A percentile compares a stretch with the other conserved stretches of the same genome.
These are phyloP conservation scores for Nelumbo lutea DNA, from an alignment of 164 flowering plant species.

Conservation along the genomic window DNA sequence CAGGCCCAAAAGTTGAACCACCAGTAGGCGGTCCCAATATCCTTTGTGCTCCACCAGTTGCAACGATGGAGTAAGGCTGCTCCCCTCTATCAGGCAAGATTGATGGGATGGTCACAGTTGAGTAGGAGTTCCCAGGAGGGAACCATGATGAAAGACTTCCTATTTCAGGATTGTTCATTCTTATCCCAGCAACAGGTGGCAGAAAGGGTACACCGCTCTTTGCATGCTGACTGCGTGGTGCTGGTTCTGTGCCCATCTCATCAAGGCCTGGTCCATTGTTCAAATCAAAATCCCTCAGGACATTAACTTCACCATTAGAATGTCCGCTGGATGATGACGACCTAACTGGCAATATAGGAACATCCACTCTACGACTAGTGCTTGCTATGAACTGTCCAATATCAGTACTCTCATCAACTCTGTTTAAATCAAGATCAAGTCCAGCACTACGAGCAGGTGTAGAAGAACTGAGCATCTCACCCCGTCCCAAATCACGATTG, in stretches of 20 bases:
- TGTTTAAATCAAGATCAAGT: slow-evolving; percentile 84
- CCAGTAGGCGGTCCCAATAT: slow-evolving; percentile 43
- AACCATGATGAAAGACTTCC: slow-evolving; percentile 61
- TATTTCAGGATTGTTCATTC: slow-evolving; percentile 45
- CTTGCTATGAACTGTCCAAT: slow-evolving; percentile 31
- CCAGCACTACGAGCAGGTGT: slow-evolving; percentile 37
- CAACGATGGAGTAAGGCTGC: slow-evolving; percentile 44
- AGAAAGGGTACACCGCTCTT: slow-evolving; percentile 32
- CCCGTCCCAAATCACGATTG: slow-evolving; percentile 12
- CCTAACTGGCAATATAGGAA: slow-evolving; percentile 22
- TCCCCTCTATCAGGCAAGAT: slow-evolving; percentile 66
- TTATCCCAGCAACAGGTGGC: slow-evolving; percentile 36
- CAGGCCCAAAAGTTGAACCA: slow-evolving; percentile 45
- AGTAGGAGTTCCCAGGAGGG: slow-evolving; percentile 46
- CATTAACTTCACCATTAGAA: slow-evolving; percentile 43
- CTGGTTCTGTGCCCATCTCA: slow-evolving; percentile 42
- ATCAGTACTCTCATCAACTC: slow-evolving; percentile 60
- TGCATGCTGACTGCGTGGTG: slow-evolving; percentile 29
- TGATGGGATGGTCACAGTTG: slow-evolving; percentile 53
- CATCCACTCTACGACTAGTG: slow-evolving; percentile 32
- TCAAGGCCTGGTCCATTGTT: slow-evolving; percentile 78
- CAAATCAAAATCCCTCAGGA: slow-evolving; percentile 68
- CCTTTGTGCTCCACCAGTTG: slow-evolving; percentile 52
- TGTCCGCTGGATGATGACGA: slow-evolving; percentile 30
- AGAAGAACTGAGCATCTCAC: slow-evolving; percentile 15